Base-by-base conservation (phyloP, 2,329 filamentous ascomycete genomes). In the Parastagonospora avenae region DNA sequence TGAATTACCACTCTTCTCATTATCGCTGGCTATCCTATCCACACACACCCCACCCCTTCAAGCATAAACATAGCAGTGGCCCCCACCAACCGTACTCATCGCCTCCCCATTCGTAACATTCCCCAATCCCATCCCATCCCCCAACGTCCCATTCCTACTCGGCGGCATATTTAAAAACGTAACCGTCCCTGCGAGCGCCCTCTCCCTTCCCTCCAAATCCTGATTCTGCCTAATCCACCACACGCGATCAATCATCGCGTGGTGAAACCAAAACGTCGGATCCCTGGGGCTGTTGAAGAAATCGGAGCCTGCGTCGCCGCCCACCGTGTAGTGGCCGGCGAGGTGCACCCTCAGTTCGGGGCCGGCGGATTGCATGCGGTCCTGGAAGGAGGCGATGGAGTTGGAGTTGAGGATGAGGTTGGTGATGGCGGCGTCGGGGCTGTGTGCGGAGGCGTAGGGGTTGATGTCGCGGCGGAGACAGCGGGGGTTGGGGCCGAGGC, bases 171-270 rank as follows among this genome's bases (percentile, higher is more conserved):
- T 77, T 43, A 75, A 65, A 12, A 79, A 71, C 1, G 78, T 80
- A 8, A 70, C 70, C 8, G 78, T 80, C 1, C 76, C 79, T 7
- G 62, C 66, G 53, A 81, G 73, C 11, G 63, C 65, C 44, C 68
- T 62, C 41, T 68, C 67, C 11, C 78, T 66, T 7, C 66, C 65
- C 42, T 64, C 51, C 33, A 70, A 54, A 44, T 79, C 70, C 31
- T 74, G 62, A 49, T 76, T 78, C 64, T 82, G 79, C 79, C 79
- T 82, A 11, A 76, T 77, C 77, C 76, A 79, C 70, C 73, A 82
- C 3, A 73, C 59, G 5, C 77, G 73, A 60, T 81, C 79, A 37
- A 81, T 76, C 64, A 75, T 73, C 4, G 70, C 71, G 48, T 81
- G 79, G 55, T 80, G 79, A 24, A 78, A 67, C 60, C 70, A 81